These are phyloP conservation scores for Aspergillus sp. DNA, from an alignment of 2,329 filamentous ascomycete genomes.

Conservation along the genomic window DNA sequence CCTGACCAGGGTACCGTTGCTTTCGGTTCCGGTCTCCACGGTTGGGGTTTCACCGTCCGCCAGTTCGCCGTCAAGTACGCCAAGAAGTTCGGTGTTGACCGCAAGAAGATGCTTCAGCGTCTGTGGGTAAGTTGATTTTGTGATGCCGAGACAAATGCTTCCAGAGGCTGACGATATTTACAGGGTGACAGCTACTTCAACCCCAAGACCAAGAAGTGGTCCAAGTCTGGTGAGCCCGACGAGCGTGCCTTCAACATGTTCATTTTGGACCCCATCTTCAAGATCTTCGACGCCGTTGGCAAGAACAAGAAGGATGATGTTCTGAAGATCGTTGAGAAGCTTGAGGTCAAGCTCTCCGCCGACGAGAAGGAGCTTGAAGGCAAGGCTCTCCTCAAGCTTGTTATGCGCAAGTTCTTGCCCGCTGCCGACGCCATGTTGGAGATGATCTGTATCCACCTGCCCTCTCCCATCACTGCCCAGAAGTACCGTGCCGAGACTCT, in stretches of 20 bases:
- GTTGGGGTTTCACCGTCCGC: conserved; percentile 98
- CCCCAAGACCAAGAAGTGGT: conserved; percentile 99
- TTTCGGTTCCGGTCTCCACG: conserved; percentile 99
- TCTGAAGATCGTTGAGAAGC: conserved; percentile 78
- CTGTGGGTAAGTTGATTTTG: conserved; percentile 68
- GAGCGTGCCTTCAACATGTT: conserved; percentile 99
- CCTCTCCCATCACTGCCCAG: conserved; percentile 92
- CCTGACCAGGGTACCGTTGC: conserved; percentile 96
- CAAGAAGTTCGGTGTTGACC: conserved; percentile 99
- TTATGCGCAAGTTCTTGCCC: conserved; percentile 98
- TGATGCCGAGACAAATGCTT: conserved; percentile 10
- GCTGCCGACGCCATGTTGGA: conserved; percentile 96
- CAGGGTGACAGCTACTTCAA: conserved; percentile 99
- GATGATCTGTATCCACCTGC: conserved; percentile 99
- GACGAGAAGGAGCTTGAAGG: conserved; percentile 93
- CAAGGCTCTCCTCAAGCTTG: conserved; percentile 94
- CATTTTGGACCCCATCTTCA: conserved; percentile 99
- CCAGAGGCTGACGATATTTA: neutral
- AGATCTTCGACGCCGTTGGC: conserved; percentile 94
- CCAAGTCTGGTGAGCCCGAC: conserved; percentile 76
- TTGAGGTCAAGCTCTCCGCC: conserved; percentile 80
- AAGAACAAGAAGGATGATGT: conserved; percentile 98
- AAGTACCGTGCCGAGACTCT: conserved; percentile 97
- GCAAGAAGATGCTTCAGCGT: conserved; percentile 99
- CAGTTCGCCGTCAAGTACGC: conserved; percentile 95